Evolutionary conservation across 2,329 filamentous ascomycete species (phyloP), one percentile per base, ranked within the genome.

Genomic region (Diaporthe velutina): DNA sequence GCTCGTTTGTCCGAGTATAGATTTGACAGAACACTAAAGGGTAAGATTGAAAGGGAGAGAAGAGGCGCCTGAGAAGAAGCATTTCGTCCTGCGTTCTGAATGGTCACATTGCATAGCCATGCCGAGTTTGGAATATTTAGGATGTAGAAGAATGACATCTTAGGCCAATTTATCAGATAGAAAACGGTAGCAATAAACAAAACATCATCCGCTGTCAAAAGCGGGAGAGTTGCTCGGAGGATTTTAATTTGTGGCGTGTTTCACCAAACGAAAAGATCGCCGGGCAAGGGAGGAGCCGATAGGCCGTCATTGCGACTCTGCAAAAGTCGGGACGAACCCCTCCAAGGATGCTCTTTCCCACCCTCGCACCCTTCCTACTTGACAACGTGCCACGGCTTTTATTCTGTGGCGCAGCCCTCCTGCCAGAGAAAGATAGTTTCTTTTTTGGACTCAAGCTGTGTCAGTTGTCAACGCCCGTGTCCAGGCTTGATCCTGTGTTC

Each of bases 261-360:
- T 68, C 64, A 68, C 33, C 64, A 68, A 28, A 68, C 64, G 45
- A 68, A 40, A 33, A 54, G 64, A 68, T 68, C 48, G 48, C 33
- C 48, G 15, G 64, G n/a, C 30, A 68, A 54, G 64, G 64, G 48
- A 68, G 33, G 64, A 52, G 45, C 64, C 64, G 64, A 68, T 68
- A 40, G 64, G 48, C n/a, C 54, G 48, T 19, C 15, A 33, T 15
- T 67, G 33, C 22, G 13, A 50, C 61, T 35, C 6, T 25, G 45
- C 30, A 28, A 40, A 22, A 68, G 22, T 54, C 54, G 45, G 64
- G 64, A 68, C 48, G 48, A 68, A 68, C 64, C 30, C 30, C 48
- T n/a, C 17, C 42, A 25, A 19, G 42, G 42, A 66, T 66, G 17
- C 7, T 17, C 42, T 64, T n/a, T 42, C 2, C 52, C 22, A 52